A percentile compares a stretch with the other conserved stretches of the same genome.
Conservation (phyloP, 352 stramenopile species). For the Pythium oligandrum region DNA sequence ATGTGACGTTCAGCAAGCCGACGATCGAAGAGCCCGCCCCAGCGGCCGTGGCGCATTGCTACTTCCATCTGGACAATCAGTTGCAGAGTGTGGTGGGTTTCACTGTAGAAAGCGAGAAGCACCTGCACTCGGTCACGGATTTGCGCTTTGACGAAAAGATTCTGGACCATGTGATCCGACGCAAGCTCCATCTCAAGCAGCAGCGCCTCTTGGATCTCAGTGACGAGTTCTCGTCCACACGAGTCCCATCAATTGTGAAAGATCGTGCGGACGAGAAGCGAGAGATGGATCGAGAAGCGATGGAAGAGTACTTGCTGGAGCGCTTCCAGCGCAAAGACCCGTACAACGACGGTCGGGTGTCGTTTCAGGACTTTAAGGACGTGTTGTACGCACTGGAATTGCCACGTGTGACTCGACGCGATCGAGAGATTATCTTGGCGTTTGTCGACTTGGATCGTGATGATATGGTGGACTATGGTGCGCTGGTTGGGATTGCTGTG, state of each 20-base stretch:
- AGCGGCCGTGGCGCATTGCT: constrained; percentile 48
- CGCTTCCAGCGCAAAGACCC: constrained; percentile 54
- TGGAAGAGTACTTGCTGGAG: constrained; percentile 57
- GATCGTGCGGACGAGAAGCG: constrained; percentile 31
- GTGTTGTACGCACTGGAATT: constrained; percentile 38
- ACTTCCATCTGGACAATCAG: constrained; percentile 41
- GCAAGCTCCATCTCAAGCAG: constrained; percentile 44
- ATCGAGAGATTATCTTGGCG: constrained; percentile 49
- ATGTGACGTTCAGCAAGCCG: constrained; percentile 64
- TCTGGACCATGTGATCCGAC: constrained; percentile 48
- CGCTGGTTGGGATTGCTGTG: constrained; percentile 38
- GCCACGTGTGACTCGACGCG: constrained; percentile 11
- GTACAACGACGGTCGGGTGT: constrained; percentile 59
- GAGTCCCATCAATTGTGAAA: constrained; percentile 37
- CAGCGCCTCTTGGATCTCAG: constrained; percentile 38
- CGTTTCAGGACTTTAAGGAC: constrained; percentile 37
- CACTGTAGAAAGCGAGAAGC: constrained; percentile 54
- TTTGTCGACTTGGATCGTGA: constrained; percentile 51
- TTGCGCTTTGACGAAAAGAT: constrained; percentile 50
- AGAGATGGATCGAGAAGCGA: constrained; percentile 28
- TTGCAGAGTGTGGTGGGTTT: constrained; percentile 45
- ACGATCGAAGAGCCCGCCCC: constrained; percentile 28
- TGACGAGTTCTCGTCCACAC: constrained; percentile 62
- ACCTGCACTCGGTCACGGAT: constrained; percentile 42
- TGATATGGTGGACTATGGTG: constrained; percentile 51